Evolutionary conservation across 495 filamentous ascomycete species (phyloP).

Genomic region (Talaromyces wortmannii): DNA sequence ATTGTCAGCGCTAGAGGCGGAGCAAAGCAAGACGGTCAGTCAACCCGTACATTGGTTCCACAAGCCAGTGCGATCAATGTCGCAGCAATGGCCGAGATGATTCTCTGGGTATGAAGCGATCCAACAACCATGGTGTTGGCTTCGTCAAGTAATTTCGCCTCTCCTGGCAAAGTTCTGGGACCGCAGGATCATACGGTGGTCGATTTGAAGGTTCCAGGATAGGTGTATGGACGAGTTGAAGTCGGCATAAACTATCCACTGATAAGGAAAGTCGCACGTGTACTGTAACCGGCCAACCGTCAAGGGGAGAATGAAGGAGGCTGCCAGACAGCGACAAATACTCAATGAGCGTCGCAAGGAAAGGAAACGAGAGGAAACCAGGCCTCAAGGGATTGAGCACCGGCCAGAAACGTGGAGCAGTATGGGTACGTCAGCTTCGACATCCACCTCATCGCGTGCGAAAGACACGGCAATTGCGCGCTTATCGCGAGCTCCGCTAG

Average conservation of each 20-base stretch:
- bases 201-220: neutral
- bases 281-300: too few species aligned
- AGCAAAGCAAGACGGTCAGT: neutral
- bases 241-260: neutral
- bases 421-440: too few species aligned
- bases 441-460: too few species aligned
- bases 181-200: neutral
- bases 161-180: neutral
- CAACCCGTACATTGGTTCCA: constrained; percentile 74
- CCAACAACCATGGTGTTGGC: constrained; percentile 22
- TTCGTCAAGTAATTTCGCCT: neutral
- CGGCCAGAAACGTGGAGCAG: too few species aligned
- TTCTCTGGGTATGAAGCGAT: constrained; percentile 31
- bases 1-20: neutral
- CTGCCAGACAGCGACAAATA: too few species aligned
- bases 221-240: neutral
- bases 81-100: constrained; percentile 77
- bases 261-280: neutral
- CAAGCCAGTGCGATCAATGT: constrained; percentile 82
- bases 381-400: too few species aligned
- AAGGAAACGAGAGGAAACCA: too few species aligned
- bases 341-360: too few species aligned
- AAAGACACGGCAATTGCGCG: neutral
- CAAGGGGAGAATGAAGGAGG: too few species aligned
- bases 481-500: neutral